These are phyloP conservation scores for Trichoderma virens DNA, from an alignment of 495 filamentous ascomycete species.

Conservation along the genomic window DNA sequence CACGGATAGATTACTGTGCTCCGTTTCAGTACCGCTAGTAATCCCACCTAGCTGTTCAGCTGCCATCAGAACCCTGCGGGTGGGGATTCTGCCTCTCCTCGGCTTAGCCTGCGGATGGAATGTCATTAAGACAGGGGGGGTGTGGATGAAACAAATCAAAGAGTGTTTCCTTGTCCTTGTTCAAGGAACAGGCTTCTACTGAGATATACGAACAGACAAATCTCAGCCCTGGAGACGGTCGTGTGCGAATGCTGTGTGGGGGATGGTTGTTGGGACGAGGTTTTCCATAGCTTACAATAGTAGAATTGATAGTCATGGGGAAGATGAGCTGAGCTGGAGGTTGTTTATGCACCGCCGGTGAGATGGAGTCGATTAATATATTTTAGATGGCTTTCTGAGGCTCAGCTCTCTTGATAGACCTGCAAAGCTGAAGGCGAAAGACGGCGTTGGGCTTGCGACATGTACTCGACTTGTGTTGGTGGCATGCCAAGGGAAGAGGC, in stretches of 20 bases:
- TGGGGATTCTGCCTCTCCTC: neutral
- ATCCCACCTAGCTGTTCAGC: neutral
- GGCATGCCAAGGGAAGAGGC: neutral
- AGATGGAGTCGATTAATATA: neutral
- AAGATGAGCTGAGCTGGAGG: neutral
- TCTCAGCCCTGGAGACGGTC: neutral
- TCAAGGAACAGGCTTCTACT: neutral
- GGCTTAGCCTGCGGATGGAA: neutral
- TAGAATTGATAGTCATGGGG: too few relatives aligned
- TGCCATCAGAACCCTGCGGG: neutral
- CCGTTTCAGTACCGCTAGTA: too few relatives aligned
- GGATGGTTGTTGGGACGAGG: neutral
- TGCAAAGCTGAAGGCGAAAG: neutral
- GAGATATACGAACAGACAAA: conserved; percentile 2
- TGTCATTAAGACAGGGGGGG: neutral
- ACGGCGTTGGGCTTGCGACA: too few relatives aligned
- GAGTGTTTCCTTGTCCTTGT: neutral
- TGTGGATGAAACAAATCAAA: neutral
- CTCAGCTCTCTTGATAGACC: neutral
- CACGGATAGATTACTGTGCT: too few relatives aligned
- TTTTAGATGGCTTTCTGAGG: neutral
- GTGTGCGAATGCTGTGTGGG: neutral
- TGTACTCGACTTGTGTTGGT: too few relatives aligned
- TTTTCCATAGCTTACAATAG: too few relatives aligned
- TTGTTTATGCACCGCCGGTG: neutral